phyloP scores from a whole-genome alignment of 2,329 filamentous ascomycete genomes.

The Pyrenochaeta sp. region DNA sequence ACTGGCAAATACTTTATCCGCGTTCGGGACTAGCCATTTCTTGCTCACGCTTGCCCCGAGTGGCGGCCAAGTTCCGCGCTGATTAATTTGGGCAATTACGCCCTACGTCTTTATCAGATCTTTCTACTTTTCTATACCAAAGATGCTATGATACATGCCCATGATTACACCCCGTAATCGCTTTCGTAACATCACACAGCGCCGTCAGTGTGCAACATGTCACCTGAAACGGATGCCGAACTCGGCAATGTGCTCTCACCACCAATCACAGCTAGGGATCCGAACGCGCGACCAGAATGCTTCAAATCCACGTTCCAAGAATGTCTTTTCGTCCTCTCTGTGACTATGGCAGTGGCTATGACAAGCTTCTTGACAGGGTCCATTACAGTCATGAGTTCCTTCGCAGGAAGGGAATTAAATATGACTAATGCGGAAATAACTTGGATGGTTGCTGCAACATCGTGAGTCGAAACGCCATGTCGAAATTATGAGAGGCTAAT shows the following conservation, averaged over 20 bases:
- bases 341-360: conserved; percentile 73
- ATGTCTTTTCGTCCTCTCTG: conserved; percentile 70
- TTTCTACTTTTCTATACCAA: background rate
- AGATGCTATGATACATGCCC: no score
- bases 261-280: conserved; percentile 38
- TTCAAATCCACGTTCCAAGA: conserved; percentile 71
- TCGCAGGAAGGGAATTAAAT: conserved; percentile 65
- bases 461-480: conserved; percentile 48
- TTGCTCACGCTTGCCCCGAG: background rate
- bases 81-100: conserved; percentile 16
- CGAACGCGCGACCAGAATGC: conserved; percentile 60
- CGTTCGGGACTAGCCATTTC: background rate
- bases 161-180: background rate
- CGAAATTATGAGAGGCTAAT: background rate
- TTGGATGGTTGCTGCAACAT: conserved; percentile 71
- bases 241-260: conserved; percentile 16
- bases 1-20: no score
- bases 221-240: conserved; percentile 19
- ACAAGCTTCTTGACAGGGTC: conserved; percentile 67
- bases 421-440: conserved; percentile 74
- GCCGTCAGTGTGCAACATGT: conserved; percentile 11
- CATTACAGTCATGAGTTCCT: conserved; percentile 69
- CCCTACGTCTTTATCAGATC: conserved; percentile 2
- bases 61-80: conserved; percentile 34
- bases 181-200: background rate